These are phyloP conservation scores for Athelia psychrophila DNA, from an alignment of 1,284 basidiomycete species.

Conservation along the genomic window DNA sequence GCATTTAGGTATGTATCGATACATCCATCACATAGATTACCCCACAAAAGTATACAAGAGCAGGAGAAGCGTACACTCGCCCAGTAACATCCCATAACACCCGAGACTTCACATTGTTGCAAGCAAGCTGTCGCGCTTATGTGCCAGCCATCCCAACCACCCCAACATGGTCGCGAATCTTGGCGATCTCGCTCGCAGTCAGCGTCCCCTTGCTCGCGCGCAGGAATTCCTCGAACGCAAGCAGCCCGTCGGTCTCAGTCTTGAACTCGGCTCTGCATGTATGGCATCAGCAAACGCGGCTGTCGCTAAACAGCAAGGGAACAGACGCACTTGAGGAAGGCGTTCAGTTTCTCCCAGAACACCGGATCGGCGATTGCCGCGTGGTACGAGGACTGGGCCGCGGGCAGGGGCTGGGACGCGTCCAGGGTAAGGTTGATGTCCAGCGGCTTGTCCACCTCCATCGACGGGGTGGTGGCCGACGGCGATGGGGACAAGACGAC, in stretches of 20 bases:
- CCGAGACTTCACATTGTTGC: too few relatives aligned
- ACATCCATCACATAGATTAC: too few relatives aligned
- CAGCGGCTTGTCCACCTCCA: slow-evolving; percentile 40
- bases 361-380: slow-evolving; percentile 62
- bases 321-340: slow-evolving; percentile 56
- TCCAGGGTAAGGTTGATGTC: slow-evolving; percentile 69
- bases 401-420: slow-evolving; percentile 39
- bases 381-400: slow-evolving; percentile 61
- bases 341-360: slow-evolving; percentile 73
- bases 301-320: not conserved
- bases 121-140: too few relatives aligned
- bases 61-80: too few relatives aligned
- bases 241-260: slow-evolving; percentile 49
- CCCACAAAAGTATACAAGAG: too few relatives aligned
- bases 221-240: slow-evolving; percentile 76
- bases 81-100: too few relatives aligned
- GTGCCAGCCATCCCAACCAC: slow-evolving; percentile 79
- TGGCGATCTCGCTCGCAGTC: slow-evolving; percentile 72
- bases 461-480: slow-evolving; percentile 19
- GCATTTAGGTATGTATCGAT: too few relatives aligned
- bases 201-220: slow-evolving; percentile 67
- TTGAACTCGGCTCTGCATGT: slow-evolving; percentile 51
- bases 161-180: slow-evolving; percentile 74
- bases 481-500: slow-evolving; percentile 76
- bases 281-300: not conserved